Conservation (phyloP, 2,329 filamentous ascomycete species). For the Cytospora chrysosperma region DNA sequence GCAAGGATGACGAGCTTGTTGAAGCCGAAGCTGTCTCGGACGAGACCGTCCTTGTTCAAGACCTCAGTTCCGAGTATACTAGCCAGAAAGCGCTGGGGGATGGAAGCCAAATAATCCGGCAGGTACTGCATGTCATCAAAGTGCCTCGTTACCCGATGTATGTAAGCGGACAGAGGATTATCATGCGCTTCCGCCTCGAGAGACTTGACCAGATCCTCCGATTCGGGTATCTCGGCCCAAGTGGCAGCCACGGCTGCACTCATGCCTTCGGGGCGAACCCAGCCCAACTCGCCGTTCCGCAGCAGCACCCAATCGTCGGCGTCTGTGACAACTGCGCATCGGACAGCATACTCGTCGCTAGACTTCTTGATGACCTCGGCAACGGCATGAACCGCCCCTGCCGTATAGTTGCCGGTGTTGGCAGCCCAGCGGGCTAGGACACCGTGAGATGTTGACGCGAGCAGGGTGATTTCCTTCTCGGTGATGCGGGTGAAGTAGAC, state of each 20-base stretch:
- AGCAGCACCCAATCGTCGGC: slow-evolving; percentile 78
- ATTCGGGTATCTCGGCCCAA: slow-evolving; percentile 75
- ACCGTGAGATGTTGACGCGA: slow-evolving; percentile 75
- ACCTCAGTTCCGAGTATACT: slow-evolving; percentile 61
- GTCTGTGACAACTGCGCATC: slow-evolving; percentile 68
- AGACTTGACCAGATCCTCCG: slow-evolving; percentile 73
- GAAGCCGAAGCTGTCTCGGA: slow-evolving; percentile 79
- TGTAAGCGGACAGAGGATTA: slow-evolving; percentile 76
- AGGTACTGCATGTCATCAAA: slow-evolving; percentile 73
- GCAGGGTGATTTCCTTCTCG: slow-evolving; percentile 67
- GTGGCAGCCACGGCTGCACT: slow-evolving; percentile 76
- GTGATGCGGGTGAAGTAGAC: slow-evolving; percentile 88
- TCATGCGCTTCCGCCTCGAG: slow-evolving; percentile 84
- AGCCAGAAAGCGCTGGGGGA: slow-evolving; percentile 68
- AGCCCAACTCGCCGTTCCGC: slow-evolving; percentile 76
- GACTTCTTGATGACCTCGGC: slow-evolving; percentile 80
- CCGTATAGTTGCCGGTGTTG: slow-evolving; percentile 42
- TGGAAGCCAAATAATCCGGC: slow-evolving; percentile 67
- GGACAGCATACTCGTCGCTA: slow-evolving; percentile 68
- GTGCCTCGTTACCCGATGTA: slow-evolving; percentile 83
- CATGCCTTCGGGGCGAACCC: slow-evolving; percentile 80
- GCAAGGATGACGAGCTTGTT: slow-evolving; percentile 81
- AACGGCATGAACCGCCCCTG: slow-evolving; percentile 62
- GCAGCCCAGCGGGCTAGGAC: slow-evolving; percentile 73
- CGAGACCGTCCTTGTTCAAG: slow-evolving; percentile 46